Evolutionary conservation across 768 basidiomycete genomes (phyloP).

Genomic region (Hysterangium stoloniferum): DNA sequence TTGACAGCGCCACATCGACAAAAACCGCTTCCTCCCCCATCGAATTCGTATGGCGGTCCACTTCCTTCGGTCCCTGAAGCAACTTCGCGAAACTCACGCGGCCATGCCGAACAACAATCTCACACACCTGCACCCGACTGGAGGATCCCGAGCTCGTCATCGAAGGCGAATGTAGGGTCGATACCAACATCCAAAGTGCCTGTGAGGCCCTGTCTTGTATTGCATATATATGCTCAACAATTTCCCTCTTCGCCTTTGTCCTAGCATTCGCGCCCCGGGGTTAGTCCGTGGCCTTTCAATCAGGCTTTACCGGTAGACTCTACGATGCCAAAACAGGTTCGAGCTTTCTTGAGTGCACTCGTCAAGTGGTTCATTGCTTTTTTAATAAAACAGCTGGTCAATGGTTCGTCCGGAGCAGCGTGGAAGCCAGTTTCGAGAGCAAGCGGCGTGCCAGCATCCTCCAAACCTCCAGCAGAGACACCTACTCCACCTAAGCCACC

Average conservation of each 20-base stretch:
- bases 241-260: not conserved
- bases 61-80: not conserved
- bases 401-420: too few relatives aligned
- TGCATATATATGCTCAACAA: not conserved
- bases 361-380: too few relatives aligned
- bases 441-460: too few relatives aligned
- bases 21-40: not conserved
- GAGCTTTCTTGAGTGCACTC: too few relatives aligned
- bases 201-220: conserved; percentile 3
- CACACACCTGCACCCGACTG: not conserved
- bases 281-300: conserved; percentile 9
- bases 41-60: not conserved
- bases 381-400: too few relatives aligned
- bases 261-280: conserved; percentile 5
- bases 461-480: too few relatives aligned
- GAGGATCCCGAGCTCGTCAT: not conserved
- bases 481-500: too few relatives aligned
- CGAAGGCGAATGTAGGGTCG: not conserved
- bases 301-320: conserved; percentile 3
- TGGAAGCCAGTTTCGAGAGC: too few relatives aligned
- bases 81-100: not conserved
- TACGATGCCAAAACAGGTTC: not conserved
- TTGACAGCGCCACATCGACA: not conserved
- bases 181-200: conserved; percentile 1
- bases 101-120: not conserved